Conservation (phyloP, 2,329 filamentous ascomycete species). For the Mariannaea elegans region DNA sequence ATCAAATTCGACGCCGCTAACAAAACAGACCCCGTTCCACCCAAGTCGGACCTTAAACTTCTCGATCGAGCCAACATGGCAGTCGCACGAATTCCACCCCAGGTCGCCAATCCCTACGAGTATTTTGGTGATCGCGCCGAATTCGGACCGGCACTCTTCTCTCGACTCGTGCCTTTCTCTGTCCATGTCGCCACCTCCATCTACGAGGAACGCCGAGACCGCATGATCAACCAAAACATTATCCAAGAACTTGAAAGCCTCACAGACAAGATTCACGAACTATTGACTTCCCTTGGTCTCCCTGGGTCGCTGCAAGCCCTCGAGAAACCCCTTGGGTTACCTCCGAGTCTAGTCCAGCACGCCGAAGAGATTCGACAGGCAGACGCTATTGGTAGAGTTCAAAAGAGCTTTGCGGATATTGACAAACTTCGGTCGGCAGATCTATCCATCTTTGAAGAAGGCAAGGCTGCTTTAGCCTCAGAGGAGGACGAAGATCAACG, state of each 20-base stretch:
- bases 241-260: slow-evolving; percentile 85
- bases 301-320: slow-evolving; percentile 93
- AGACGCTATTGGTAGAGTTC: slow-evolving; percentile 80
- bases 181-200: slow-evolving; percentile 96
- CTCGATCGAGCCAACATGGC: slow-evolving; percentile 94
- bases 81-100: slow-evolving; percentile 76
- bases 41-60: slow-evolving; percentile 86
- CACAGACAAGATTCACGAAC: slow-evolving; percentile 80
- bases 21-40: slow-evolving; percentile 74
- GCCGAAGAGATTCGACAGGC: slow-evolving; percentile 94
- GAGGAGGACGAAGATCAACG: slow-evolving; percentile 87
- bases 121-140: slow-evolving; percentile 82
- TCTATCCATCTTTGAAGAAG: slow-evolving; percentile 81
- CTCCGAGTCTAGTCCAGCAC: slow-evolving; percentile 84
- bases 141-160: slow-evolving; percentile 86
- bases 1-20: slow-evolving; percentile 40
- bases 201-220: slow-evolving; percentile 89
- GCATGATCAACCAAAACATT: slow-evolving; percentile 88
- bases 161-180: slow-evolving; percentile 92
- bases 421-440: slow-evolving; percentile 88
- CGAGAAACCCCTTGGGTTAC: slow-evolving; percentile 92
- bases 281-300: slow-evolving; percentile 83
- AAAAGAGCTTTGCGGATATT: slow-evolving; percentile 85
- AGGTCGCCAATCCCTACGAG: slow-evolving; percentile 82
- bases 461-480: slow-evolving; percentile 76